Evolutionary conservation across 1,284 basidiomycete genomes (phyloP).

Genomic region (Entoloma clypeatum): DNA sequence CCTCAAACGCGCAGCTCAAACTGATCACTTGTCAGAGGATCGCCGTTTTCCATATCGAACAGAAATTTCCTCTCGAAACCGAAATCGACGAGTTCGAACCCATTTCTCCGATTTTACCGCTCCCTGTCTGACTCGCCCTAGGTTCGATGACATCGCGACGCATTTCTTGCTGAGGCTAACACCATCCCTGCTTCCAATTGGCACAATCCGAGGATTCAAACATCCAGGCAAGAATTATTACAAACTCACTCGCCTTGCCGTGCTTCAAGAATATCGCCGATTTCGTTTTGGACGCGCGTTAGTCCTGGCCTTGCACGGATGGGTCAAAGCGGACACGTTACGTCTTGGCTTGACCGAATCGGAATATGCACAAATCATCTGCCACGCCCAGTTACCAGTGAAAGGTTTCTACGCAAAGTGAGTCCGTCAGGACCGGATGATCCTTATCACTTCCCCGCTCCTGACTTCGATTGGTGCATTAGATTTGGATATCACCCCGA

Average conservation of each 20-base stretch:
- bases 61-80: constrained; percentile 63
- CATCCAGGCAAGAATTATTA: constrained; percentile 39
- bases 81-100: constrained; percentile 67
- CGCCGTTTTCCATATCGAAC: constrained; percentile 66
- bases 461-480: constrained; percentile 21
- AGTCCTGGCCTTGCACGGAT: constrained; percentile 56
- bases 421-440: constrained; percentile 24
- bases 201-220: constrained; percentile 54
- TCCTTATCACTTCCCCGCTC: constrained; percentile 3
- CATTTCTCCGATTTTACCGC: constrained; percentile 5
- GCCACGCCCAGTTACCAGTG: constrained; percentile 67
- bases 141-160: constrained; percentile 52
- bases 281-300: constrained; percentile 61
- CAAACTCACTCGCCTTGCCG: constrained; percentile 67
- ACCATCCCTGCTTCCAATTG: constrained; percentile 57
- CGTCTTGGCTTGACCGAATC: constrained; percentile 24
- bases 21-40: constrained; percentile 39
- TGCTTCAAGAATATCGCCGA: constrained; percentile 62
- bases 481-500: constrained; percentile 71
- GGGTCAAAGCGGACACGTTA: constrained; percentile 43
- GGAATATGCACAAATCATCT: constrained; percentile 45
- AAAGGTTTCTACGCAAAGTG: constrained; percentile 74
- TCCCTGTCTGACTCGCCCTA: constrained; percentile 11
- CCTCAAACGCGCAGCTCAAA: not conserved
- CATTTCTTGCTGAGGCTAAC: constrained; percentile 69